phyloP scores from a whole-genome alignment of 306 rosid species.

The Lithocarpus polystachyus region DNA sequence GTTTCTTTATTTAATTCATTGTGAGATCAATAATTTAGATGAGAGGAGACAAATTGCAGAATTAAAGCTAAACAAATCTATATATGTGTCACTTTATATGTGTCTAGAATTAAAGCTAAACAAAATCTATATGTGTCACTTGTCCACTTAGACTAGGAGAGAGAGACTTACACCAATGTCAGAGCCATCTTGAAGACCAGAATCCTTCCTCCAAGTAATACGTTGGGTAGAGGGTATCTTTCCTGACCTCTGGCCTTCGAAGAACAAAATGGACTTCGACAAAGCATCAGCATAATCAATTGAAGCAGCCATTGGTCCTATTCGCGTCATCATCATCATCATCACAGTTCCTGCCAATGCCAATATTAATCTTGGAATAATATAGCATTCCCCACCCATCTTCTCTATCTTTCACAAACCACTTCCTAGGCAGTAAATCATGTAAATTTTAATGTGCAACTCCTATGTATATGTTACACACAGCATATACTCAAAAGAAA shows the following conservation, averaged over 20 bases:
- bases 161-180: slow-evolving; percentile 12
- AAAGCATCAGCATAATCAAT: slow-evolving; percentile 48
- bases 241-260: slow-evolving; percentile 60
- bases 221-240: slow-evolving; percentile 49
- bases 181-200: slow-evolving; percentile 44
- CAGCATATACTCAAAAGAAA: too few species aligned
- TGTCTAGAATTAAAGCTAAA: too few species aligned
- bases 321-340: background rate
- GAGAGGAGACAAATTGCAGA: too few species aligned
- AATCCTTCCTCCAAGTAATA: slow-evolving; percentile 50
- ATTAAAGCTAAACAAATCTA: too few species aligned
- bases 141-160: too few species aligned
- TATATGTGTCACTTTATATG: too few species aligned
- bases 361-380: background rate
- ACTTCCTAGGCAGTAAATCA: too few species aligned
- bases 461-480: background rate
- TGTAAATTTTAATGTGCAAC: background rate
- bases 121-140: too few species aligned
- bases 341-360: background rate
- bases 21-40: too few species aligned
- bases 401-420: background rate
- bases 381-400: background rate
- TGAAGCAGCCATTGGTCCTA: background rate
- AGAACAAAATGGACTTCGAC: slow-evolving; percentile 49
- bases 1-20: too few species aligned